Base-by-base conservation (phyloP, 2,329 filamentous ascomycete species). In the Nannizziopsis arthrosporioides region DNA sequence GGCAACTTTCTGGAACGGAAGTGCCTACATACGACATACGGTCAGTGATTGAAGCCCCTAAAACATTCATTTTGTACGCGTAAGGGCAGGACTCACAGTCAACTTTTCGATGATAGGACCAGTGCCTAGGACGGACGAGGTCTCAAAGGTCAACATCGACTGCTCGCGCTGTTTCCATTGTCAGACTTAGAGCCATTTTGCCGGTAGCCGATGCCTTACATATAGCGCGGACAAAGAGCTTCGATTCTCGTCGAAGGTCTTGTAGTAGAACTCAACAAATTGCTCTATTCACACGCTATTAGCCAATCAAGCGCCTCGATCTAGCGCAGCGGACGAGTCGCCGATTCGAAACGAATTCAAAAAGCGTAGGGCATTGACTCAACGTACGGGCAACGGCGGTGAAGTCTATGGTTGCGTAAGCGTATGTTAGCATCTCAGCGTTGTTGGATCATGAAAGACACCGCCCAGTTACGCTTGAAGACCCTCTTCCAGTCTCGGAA, bases 71-170 rank as follows among this genome's bases (percentile, higher is more conserved):
- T 32, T 27, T 37, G 14, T 32, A 8, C 11, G 27, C n/a, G 22
- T 30, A 34, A 4, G 6, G 38, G 19, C 2, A 22, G 17, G 39
- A 67, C 79, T 59, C 73, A 96, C 90, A 52, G 68, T 65, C 53
- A 96, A 78, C 76, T 95, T 95, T 67, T 86, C 80, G 47, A 82
- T 70, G 59, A 98, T 95, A 30, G 64, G 64, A 18, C 58, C 62
- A 32, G 71, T 69, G 54, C 90, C 89, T 61, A 80, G 73, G 51
- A 78, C 68, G 11, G 82, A 80, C 39, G 72, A 59, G 41, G 76
- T 81, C 76, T 96, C 87, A 62, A 95, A 96, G 44, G 90, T 95
- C 69, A 96, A 76, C 84, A 94, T 94, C 42, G 92, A 96, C 52
- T 82, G 68, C 3, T 83, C 77, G 61, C 84, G 80, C 87, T 94